Base-by-base conservation (phyloP, 2,329 filamentous ascomycete species). In the Tothia fuscella region DNA sequence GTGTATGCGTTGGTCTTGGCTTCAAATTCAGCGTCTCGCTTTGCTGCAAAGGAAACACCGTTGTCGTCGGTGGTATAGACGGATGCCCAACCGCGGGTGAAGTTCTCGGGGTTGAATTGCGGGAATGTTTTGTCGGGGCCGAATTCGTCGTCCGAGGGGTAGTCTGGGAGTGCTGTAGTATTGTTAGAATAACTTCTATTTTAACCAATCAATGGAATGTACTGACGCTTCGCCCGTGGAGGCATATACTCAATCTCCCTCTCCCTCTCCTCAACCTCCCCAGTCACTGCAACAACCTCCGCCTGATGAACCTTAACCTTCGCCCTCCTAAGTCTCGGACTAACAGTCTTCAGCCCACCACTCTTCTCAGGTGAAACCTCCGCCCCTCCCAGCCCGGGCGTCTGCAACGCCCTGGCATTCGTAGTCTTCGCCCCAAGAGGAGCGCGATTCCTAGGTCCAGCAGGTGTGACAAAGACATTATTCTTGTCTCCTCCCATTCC, bases 341-440 rank as follows among this genome's bases (percentile, higher is more conserved):
- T 45, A 37, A 44, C 56, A 50, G 19, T 53, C 38, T 73, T 61
- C 45, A 78, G 75, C 36, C 71, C 68, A n/a, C n/a, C n/a, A 30
- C 71, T 68, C 52, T 43, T 44, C 19, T 33, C 34, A 7, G 41
- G 41, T 16, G 32, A 37, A n/a, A 28, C 21, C 22, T 31, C 25
- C 13, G 36, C 25, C 2, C 17, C 30, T 1, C 19, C 4, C 9
- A 73, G 78, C 22, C 74, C 78, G 5, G 74, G 74, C 3, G 78
- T 79, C 48, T 82, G 78, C 49, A 78, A 72, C 46, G 80, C 74
- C 67, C 93, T 96, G 41, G 84, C 86, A 60, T 98, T 98, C 40
- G 91, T 96, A 1, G 89, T 96, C 63, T 98, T 98, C 70, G 85
- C 81, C 25, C 89, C 89, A 36, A 98, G 67, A 10, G 86, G 83